Evolutionary conservation across 1,139 yeast species (phyloP).

Genomic region (Yamadazyma blattariae): DNA sequence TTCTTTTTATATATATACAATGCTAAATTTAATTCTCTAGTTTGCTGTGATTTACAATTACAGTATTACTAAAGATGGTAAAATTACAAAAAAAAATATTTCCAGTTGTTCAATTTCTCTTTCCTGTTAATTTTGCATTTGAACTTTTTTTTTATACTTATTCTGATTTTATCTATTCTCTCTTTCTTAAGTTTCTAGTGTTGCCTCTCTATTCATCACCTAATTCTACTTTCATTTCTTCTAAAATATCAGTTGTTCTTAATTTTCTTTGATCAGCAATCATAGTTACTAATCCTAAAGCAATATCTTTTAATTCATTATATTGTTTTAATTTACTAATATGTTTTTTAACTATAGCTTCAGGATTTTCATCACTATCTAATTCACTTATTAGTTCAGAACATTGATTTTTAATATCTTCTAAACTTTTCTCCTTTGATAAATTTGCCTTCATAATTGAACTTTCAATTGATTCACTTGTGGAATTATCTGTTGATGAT

Average conservation of each 20-base stretch:
- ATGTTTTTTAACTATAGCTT: constrained; percentile 40
- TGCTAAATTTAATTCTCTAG: too few relatives aligned
- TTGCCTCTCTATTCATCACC: constrained; percentile 7
- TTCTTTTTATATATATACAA: too few relatives aligned
- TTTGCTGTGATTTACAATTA: too few relatives aligned
- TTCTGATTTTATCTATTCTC: too few relatives aligned
- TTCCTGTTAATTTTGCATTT: too few relatives aligned
- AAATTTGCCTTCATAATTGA: background rate
- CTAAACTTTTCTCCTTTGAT: constrained; percentile 23
- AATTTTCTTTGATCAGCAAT: constrained; percentile 49
- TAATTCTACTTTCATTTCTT: constrained; percentile 24
- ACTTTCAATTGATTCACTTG: background rate
- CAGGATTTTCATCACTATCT: constrained; percentile 28
- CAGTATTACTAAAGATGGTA: too few relatives aligned
- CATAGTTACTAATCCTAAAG: constrained; percentile 46
- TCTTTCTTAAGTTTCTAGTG: too few relatives aligned
- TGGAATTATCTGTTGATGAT: too few relatives aligned
- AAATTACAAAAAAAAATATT: too few relatives aligned
- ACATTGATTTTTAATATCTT: constrained; percentile 37
- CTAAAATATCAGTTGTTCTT: constrained; percentile 39
- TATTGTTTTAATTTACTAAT: constrained; percentile 42
- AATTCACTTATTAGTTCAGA: constrained; percentile 33
- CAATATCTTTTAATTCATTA: constrained; percentile 50
- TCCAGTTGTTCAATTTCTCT: too few relatives aligned
- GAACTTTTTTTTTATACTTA: too few relatives aligned